phyloP scores from a whole-genome alignment of 805 yeast species.

The Candida adriatica region DNA sequence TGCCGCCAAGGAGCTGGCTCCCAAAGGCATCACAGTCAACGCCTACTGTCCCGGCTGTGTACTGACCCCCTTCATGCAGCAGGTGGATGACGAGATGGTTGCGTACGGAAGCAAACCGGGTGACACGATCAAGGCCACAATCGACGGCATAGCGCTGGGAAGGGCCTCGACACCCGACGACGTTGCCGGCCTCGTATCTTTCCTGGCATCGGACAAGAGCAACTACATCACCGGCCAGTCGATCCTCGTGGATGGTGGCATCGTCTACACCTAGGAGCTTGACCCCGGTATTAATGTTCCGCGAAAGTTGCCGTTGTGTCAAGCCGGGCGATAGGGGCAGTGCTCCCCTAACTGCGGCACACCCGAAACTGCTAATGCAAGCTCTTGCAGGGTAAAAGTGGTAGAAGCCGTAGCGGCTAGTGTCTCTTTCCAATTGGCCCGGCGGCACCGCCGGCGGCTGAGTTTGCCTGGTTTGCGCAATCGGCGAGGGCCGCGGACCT shows the following conservation, averaged over 20 bases:
- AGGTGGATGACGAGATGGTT: constrained; percentile 20
- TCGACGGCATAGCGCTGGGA: constrained; percentile 27
- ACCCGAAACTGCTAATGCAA: too few species aligned
- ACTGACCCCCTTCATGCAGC: constrained; percentile 29
- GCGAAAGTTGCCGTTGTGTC: too few species aligned
- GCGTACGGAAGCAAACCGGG: constrained; percentile 22
- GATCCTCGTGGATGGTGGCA: constrained; percentile 32
- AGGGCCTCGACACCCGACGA: constrained; percentile 31
- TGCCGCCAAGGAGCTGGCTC: constrained; percentile 31
- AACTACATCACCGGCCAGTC: constrained; percentile 31
- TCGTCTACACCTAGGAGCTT: constrained; percentile 14
- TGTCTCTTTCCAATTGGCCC: too few species aligned
- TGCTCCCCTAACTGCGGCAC: too few species aligned
- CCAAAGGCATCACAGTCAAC: constrained; percentile 29
- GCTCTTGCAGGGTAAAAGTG: too few species aligned
- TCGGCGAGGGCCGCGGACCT: too few species aligned
- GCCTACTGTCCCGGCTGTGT: constrained; percentile 34
- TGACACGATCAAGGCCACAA: constrained; percentile 22
- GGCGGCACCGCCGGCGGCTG: too few species aligned
- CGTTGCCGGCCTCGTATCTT: constrained; percentile 29
- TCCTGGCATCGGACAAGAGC: constrained; percentile 30
- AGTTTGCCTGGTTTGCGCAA: too few species aligned
- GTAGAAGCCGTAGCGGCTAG: too few species aligned
- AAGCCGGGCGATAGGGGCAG: too few species aligned
- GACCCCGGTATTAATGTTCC: too few species aligned